Evolutionary conservation across 768 basidiomycete species (phyloP).

Genomic region (Leccinum pellstonianum): DNA sequence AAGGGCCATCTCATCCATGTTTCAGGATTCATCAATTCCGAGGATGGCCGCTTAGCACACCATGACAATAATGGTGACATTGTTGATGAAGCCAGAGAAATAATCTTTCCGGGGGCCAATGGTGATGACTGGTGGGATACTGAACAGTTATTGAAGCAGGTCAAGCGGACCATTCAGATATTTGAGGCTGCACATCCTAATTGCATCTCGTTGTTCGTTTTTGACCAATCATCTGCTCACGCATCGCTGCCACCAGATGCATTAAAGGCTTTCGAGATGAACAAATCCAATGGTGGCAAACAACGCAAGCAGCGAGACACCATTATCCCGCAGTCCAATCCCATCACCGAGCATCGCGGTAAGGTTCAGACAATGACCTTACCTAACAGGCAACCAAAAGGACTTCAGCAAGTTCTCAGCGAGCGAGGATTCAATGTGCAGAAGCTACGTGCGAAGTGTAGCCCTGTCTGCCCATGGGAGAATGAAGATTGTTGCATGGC

Average conservation of each 20-base stretch:
- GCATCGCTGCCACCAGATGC: conserved; percentile 19
- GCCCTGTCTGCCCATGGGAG: neutral
- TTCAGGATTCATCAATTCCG: conserved; percentile 40
- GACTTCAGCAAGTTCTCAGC: neutral
- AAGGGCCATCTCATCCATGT: conserved; percentile 34
- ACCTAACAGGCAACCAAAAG: neutral
- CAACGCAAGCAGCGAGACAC: conserved; percentile 11
- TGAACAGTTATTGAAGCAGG: conserved; percentile 2
- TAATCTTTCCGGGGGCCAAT: conserved; percentile 24
- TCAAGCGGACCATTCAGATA: conserved; percentile 15
- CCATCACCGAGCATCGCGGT: neutral
- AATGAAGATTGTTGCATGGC: neutral
- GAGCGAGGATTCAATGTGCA: neutral
- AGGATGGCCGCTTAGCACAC: conserved; percentile 30
- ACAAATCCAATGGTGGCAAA: conserved; percentile 20
- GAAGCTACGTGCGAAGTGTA: neutral
- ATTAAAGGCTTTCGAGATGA: conserved; percentile 28
- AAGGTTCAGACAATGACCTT: neutral
- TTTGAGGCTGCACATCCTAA: conserved; percentile 29
- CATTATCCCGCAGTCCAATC: neutral
- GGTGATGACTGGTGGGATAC: conserved; percentile 12
- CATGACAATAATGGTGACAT: conserved; percentile 21
- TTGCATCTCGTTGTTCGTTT: conserved; percentile 13
- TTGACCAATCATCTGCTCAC: conserved; percentile 14
- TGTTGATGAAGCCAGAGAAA: conserved; percentile 22